Base-by-base conservation (phyloP, 495 filamentous ascomycete genomes). In the Xylaria telfairii region DNA sequence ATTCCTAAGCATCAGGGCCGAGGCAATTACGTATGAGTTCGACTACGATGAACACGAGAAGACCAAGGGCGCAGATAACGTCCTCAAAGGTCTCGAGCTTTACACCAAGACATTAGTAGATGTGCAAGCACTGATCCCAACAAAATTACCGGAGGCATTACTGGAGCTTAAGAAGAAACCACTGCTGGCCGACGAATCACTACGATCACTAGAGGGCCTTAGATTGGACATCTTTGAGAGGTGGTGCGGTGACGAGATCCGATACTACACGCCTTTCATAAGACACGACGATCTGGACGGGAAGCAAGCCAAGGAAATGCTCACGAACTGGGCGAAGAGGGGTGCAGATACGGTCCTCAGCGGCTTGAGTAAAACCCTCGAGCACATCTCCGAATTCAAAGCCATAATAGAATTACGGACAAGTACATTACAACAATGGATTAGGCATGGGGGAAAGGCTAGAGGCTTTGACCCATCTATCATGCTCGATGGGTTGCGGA, bases 191-290 rank as follows among this genome's bases (percentile, higher is more conserved):
- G 91, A 96, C 73, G 82, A 86, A 10, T 87, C 91, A 15, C 79
- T 98, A 15, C 83, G 83, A 39, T 80, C 76, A 0, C 71, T 96
- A 26, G 87, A 91, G 59, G 92, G 92, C 5, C 81, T 98, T 10
- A 87, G 92, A 44, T 81, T 99, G n/a, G 94, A 96, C 74, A 78
- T 96, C 42, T 89, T 95, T 72, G 90, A 89, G 64, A 85, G 87
- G 47, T 98, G 93, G 93, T 90, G 96, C 46, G 87, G 92, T 7
- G 89, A 93, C 15, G 93, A 97, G 62, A 91, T 98, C 39, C 87
- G 86, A 39, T 92, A 91, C 62, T 98, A 96, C 79, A 96, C 90
- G 0, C 96, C 96, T 0, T 97, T 93, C 83, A 92, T 97, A 59
- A 90, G 93, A 39, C 87, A 96, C 72, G 94, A 95, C 67, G 93